These are phyloP conservation scores for Tolypocladium tropicale DNA, from an alignment of 2,329 filamentous ascomycete genomes.

Conservation along the genomic window DNA sequence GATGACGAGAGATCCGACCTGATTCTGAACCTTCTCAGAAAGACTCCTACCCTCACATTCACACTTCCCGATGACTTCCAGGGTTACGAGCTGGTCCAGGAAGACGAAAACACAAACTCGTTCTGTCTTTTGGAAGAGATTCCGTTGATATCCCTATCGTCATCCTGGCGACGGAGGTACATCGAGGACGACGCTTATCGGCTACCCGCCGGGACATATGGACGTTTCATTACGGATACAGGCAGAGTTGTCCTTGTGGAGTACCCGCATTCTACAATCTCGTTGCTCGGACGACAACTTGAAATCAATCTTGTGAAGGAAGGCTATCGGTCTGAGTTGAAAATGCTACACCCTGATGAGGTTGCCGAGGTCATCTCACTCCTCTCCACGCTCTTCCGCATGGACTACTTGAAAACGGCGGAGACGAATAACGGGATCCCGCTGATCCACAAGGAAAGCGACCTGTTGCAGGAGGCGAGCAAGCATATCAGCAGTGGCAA, in stretches of 20 bases:
- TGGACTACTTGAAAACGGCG: slow-evolving; percentile 29
- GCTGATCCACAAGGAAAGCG: slow-evolving; percentile 22
- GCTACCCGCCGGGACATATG: slow-evolving; percentile 55
- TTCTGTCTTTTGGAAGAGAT: slow-evolving; percentile 58
- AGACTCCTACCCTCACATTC: slow-evolving; percentile 67
- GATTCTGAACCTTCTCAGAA: slow-evolving; percentile 55
- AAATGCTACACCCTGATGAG: slow-evolving; percentile 46
- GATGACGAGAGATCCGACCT: slow-evolving; percentile 31
- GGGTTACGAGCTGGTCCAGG: slow-evolving; percentile 66
- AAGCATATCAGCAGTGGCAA: slow-evolving; percentile 46
- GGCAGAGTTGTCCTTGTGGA: slow-evolving; percentile 67
- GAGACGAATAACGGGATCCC: slow-evolving; percentile 14
- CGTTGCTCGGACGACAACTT: slow-evolving; percentile 67
- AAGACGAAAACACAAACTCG: slow-evolving; percentile 77
- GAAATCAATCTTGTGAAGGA: slow-evolving; percentile 55
- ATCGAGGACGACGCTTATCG: slow-evolving; percentile 43
- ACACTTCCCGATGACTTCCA: slow-evolving; percentile 61
- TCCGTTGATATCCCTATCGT: slow-evolving; percentile 46
- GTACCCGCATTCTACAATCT: slow-evolving; percentile 68
- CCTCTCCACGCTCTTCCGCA: slow-evolving; percentile 58
- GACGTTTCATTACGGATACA: slow-evolving; percentile 68
- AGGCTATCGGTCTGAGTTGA: slow-evolving; percentile 41
- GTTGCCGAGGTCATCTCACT: slow-evolving; percentile 65
- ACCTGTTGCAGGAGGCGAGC: slow-evolving; percentile 45
- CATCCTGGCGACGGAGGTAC: slow-evolving; percentile 32